phyloP scores from a whole-genome alignment of 805 yeast genomes.

The Ogataea nakhonphanomensis region DNA sequence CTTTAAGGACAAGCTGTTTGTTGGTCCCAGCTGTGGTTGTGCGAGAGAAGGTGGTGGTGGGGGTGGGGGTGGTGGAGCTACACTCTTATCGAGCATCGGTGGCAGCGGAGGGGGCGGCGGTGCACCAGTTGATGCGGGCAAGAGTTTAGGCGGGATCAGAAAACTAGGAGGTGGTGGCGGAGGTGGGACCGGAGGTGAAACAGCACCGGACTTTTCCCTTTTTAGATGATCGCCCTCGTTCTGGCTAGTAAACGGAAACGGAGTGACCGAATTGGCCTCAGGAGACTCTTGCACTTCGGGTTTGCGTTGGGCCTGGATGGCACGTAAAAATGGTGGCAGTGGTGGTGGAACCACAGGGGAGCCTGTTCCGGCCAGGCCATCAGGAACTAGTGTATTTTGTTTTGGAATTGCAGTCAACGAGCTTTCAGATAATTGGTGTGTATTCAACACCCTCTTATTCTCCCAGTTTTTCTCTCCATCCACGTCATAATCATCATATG shows the following conservation, averaged over 20 bases:
- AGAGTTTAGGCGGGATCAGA: not conserved
- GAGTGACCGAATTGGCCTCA: no score
- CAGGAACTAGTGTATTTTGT: no score
- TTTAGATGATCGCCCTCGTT: no score
- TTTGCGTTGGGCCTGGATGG: no score
- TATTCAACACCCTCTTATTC: no score
- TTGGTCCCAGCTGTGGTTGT: not conserved
- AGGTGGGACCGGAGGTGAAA: conserved; percentile 26
- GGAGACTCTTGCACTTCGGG: no score
- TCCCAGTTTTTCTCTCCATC: no score
- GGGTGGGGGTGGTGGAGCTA: conserved; percentile 13
- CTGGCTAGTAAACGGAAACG: no score
- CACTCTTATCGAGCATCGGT: conserved; percentile 9
- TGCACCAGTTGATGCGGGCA: conserved; percentile 3
- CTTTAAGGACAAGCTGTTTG: not conserved
- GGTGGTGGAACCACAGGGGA: not conserved
- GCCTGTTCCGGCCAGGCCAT: not conserved
- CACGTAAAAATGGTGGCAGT: not conserved
- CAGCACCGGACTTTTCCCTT: no score
- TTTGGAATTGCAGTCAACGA: no score
- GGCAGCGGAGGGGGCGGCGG: conserved; percentile 19
- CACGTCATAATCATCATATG: no score
- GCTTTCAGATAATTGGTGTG: no score
- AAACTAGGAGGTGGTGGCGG: conserved; percentile 7
- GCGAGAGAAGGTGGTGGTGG: conserved; percentile 23